A percentile compares a stretch with the other conserved stretches of the same genome.
These are phyloP conservation scores for Phyllosticta paracitricarpa DNA, from an alignment of 2,329 filamentous ascomycete species.

Conservation along the genomic window DNA sequence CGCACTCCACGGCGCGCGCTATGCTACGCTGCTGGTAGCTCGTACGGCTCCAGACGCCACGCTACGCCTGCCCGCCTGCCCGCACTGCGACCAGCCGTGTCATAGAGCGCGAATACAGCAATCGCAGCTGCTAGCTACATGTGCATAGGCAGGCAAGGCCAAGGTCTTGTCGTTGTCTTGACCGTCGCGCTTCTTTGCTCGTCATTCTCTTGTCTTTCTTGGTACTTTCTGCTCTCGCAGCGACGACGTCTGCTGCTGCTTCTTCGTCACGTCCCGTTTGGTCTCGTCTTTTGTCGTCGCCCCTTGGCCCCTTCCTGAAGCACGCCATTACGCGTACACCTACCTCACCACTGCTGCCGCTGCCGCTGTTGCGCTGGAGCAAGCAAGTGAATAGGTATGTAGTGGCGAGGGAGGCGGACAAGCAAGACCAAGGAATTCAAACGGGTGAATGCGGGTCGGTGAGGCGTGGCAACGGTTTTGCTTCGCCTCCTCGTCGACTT, in stretches of 20 bases:
- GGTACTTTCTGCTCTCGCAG: not conserved
- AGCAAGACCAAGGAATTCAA: too few species aligned
- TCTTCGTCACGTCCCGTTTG: not conserved
- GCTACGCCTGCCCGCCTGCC: too few species aligned
- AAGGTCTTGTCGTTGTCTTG: not conserved
- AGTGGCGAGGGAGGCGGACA: too few species aligned
- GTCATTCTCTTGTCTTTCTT: not conserved
- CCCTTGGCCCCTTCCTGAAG: not conserved
- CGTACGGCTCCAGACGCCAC: not conserved
- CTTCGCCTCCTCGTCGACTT: too few species aligned
- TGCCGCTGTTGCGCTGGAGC: not conserved
- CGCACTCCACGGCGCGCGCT: not conserved
- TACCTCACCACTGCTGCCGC: not conserved
- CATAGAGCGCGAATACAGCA: too few species aligned
- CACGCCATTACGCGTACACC: not conserved
- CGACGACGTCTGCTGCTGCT: too few species aligned
- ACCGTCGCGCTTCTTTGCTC: not conserved
- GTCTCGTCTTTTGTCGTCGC: not conserved
- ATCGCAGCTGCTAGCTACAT: too few species aligned
- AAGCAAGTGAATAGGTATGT: too few species aligned
- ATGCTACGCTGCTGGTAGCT: not conserved
- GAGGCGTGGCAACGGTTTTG: too few species aligned
- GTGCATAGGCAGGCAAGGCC: not conserved
- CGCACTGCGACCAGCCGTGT: too few species aligned
- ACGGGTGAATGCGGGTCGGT: too few species aligned